These are phyloP conservation scores for Boletus mariae DNA, from an alignment of 1,284 basidiomycete species.

Conservation along the genomic window DNA sequence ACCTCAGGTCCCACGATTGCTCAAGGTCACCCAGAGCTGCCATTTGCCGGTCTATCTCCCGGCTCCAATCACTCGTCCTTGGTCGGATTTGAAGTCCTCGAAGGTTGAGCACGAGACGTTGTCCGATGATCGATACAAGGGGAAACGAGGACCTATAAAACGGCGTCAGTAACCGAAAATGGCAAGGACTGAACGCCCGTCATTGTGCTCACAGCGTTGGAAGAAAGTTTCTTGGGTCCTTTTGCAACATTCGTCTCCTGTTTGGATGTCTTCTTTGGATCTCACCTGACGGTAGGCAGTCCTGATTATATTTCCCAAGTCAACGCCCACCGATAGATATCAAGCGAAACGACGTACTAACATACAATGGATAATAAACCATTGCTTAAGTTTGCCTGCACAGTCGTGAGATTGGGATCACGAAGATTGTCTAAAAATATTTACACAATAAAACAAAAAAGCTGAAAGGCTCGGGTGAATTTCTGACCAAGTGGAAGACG, in stretches of 20 bases:
- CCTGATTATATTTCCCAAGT: not conserved
- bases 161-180: not conserved
- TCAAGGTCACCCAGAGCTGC: constrained; percentile 1
- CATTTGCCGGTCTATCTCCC: constrained; percentile 16
- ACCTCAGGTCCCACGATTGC: not conserved
- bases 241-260: not conserved
- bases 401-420: too few relatives aligned
- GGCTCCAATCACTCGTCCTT: constrained; percentile 7
- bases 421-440: not conserved
- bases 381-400: not conserved
- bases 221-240: constrained; percentile 9
- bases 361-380: not conserved
- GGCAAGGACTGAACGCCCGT: too few relatives aligned
- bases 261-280: not conserved
- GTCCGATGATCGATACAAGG: constrained; percentile 8
- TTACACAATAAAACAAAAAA: not conserved
- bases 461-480: not conserved
- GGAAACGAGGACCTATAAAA: not conserved
- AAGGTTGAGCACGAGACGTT: constrained; percentile 20
- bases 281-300: not conserved
- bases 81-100: constrained; percentile 4
- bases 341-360: not conserved
- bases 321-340: not conserved
- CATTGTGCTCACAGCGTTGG: not conserved
- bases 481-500: not conserved